These are phyloP conservation scores for Clarireedia sp. DNA, from an alignment of 2,329 filamentous ascomycete genomes.

Conservation along the genomic window DNA sequence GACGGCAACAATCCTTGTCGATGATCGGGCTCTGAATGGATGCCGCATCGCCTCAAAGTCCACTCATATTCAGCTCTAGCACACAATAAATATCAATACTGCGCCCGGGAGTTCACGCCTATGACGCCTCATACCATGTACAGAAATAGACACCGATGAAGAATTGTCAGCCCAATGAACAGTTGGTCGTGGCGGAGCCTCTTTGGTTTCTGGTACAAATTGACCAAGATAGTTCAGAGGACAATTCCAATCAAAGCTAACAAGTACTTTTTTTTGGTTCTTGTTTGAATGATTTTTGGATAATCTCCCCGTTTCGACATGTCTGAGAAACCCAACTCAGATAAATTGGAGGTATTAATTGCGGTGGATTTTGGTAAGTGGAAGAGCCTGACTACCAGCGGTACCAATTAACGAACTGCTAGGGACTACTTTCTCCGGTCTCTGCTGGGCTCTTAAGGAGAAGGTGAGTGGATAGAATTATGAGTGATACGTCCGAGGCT, in stretches of 20 bases:
- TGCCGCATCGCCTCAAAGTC: too few species aligned
- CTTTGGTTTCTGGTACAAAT: not conserved
- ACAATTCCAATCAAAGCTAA: not conserved
- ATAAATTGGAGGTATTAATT: not conserved
- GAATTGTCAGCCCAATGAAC: not conserved
- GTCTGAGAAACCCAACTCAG: not conserved
- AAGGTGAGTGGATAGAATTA: not conserved
- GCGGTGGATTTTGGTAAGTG: not conserved
- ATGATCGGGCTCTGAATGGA: too few species aligned
- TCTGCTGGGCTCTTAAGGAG: not conserved
- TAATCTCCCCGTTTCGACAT: not conserved
- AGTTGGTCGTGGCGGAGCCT: not conserved
- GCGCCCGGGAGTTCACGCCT: not conserved
- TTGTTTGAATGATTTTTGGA: not conserved
- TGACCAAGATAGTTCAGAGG: not conserved
- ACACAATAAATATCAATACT: too few species aligned
- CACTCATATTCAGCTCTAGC: too few species aligned
- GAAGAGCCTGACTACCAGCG: not conserved
- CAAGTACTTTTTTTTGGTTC: not conserved
- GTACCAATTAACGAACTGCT: not conserved
- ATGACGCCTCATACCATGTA: not conserved
- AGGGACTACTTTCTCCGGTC: not conserved
- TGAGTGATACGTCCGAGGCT: not conserved
- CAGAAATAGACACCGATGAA: not conserved
- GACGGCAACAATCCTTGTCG: too few species aligned